Evolutionary conservation across 768 basidiomycete species (phyloP).

Genomic region (Exidia glandulosa): DNA sequence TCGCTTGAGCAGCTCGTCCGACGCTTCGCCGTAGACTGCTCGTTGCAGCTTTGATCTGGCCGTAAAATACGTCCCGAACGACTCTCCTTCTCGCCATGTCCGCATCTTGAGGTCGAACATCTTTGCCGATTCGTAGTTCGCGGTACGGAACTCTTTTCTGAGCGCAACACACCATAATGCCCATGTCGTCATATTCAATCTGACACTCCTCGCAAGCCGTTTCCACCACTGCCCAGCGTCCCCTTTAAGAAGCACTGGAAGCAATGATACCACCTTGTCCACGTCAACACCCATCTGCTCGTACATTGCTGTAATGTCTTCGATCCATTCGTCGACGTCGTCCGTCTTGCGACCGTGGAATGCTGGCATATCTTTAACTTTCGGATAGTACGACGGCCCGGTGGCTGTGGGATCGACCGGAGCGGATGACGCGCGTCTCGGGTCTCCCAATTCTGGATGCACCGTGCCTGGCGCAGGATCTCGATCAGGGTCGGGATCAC

Average conservation of each 20-base stretch:
- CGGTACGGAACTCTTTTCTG: not conserved
- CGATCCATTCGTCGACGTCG: too few species aligned
- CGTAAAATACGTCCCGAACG: not conserved
- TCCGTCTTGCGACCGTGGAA: too few species aligned
- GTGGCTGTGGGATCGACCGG: too few species aligned
- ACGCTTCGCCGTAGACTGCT: not conserved
- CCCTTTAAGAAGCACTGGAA: not conserved
- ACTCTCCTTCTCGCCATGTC: not conserved
- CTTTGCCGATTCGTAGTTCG: not conserved
- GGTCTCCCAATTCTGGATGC: too few species aligned
- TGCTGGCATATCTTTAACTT: too few species aligned
- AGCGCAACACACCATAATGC: not conserved
- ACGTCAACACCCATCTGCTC: not conserved
- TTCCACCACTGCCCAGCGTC: not conserved
- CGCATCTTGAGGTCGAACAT: not conserved
- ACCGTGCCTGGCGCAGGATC: too few species aligned
- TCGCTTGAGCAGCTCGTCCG: not conserved
- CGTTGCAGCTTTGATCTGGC: not conserved
- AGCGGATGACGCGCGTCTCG: too few species aligned
- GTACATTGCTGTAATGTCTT: not conserved
- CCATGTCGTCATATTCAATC: not conserved
- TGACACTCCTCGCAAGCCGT: not conserved
- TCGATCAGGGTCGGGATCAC: too few species aligned
- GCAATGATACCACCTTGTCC: not conserved
- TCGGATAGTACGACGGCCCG: too few species aligned